A percentile compares a stretch with the other conserved stretches of the same genome.
Conservation (phyloP, 352 stramenopile genomes). For the Elongisporangium prolatum region DNA sequence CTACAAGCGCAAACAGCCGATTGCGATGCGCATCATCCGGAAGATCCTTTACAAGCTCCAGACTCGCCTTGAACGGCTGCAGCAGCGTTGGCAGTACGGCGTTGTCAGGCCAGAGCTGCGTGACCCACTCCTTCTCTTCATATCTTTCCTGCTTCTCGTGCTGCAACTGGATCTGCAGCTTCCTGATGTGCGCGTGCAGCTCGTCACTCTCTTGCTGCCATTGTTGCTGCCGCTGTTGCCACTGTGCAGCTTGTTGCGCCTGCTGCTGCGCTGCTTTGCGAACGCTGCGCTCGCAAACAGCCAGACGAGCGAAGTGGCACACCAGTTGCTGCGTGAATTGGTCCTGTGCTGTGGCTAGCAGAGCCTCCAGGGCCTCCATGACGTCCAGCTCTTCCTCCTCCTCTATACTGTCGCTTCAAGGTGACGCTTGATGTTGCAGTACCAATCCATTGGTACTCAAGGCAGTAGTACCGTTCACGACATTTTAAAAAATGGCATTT, state of each 20-base stretch:
- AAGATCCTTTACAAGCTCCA: conserved; percentile 22
- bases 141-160: conserved; percentile 38
- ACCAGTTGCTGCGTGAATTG: background rate
- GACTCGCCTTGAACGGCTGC: conserved; percentile 19
- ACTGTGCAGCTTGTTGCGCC: background rate
- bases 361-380: background rate
- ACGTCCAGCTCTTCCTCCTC: background rate
- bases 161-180: conserved; percentile 17
- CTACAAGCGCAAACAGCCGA: conserved; percentile 33
- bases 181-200: conserved; percentile 1
- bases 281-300: background rate
- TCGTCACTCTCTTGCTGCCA: background rate
- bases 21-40: conserved; percentile 13
- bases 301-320: background rate
- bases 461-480: background rate
- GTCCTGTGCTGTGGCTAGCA: background rate
- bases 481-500: background rate
- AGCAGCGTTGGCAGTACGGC: conserved; percentile 58
- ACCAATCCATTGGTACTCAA: background rate
- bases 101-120: conserved; percentile 51
- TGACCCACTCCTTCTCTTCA: conserved; percentile 65
- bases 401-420: background rate
- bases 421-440: background rate
- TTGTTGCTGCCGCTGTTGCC: background rate
- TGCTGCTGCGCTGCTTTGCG: background rate